Percentiles rank a stretch among this genome's conserved stretches.
Conservation (phyloP, 2,329 filamentous ascomycete genomes). For the Pestalotiopsis sp. region DNA sequence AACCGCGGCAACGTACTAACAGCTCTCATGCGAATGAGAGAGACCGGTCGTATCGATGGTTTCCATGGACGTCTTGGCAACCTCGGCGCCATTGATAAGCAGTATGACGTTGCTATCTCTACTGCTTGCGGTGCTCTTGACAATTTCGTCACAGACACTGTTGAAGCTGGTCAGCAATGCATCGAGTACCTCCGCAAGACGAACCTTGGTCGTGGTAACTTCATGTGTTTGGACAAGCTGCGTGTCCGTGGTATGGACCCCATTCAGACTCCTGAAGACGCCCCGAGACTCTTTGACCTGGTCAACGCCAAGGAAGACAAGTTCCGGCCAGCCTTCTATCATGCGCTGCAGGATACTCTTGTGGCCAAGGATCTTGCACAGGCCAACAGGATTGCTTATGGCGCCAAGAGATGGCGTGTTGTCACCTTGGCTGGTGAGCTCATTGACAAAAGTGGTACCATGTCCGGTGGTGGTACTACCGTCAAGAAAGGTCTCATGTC, state of each 20-base stretch:
- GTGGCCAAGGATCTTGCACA: constrained; percentile 93
- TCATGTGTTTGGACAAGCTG: constrained; percentile 91
- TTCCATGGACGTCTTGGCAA: constrained; percentile 96
- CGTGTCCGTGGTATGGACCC: constrained; percentile 75
- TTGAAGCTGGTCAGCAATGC: constrained; percentile 95
- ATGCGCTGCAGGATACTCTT: constrained; percentile 91
- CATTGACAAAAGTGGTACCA: constrained; percentile 97
- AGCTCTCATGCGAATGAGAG: constrained; percentile 90
- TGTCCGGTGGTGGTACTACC: constrained; percentile 93
- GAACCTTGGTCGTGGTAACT: constrained; percentile 93
- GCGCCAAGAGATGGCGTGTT: constrained; percentile 90
- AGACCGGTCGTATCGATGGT: constrained; percentile 94
- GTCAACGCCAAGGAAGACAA: constrained; percentile 86
- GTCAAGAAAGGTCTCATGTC: constrained; percentile 96
- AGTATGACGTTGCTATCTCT: constrained; percentile 97
- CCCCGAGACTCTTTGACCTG: constrained; percentile 89
- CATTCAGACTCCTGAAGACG: constrained; percentile 88
- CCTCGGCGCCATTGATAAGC: constrained; percentile 87
- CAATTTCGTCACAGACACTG: constrained; percentile 95
- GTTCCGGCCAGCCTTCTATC: constrained; percentile 91
- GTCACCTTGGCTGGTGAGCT: constrained; percentile 94
- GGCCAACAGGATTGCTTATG: constrained; percentile 95
- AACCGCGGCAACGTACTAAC: constrained; percentile 91
- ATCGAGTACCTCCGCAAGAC: constrained; percentile 98
- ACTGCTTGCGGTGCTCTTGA: constrained; percentile 91